Evolutionary conservation across 2,329 filamentous ascomycete species (phyloP).

Genomic region (Fusarium sp.): DNA sequence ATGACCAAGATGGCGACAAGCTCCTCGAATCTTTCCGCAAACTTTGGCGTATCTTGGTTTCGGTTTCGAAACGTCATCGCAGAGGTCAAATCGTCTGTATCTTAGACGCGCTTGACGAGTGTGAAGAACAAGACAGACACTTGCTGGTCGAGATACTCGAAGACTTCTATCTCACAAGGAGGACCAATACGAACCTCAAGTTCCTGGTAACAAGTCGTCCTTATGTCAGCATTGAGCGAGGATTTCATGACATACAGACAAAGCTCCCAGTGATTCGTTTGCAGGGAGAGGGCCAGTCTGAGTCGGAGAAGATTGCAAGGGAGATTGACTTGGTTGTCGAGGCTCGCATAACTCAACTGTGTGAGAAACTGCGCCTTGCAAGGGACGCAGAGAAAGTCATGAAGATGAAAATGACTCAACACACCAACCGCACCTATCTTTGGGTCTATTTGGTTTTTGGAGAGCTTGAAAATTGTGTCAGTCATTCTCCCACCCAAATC

Average conservation of each 20-base stretch:
- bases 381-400: not conserved
- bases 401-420: not conserved
- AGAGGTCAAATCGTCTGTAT: constrained; percentile 43
- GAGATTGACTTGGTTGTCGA: not conserved
- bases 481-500: not conserved
- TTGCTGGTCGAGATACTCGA: constrained; percentile 28
- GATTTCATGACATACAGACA: constrained; percentile 37
- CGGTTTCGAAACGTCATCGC: not conserved
- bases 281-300: constrained; percentile 52
- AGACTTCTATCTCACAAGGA: not conserved
- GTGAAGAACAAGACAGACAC: constrained; percentile 4
- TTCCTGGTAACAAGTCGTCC: constrained; percentile 53
- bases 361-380: not conserved
- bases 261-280: constrained; percentile 48
- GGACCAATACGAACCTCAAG: constrained; percentile 39
- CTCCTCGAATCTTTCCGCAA: not conserved
- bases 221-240: constrained; percentile 44
- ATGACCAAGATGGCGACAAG: not conserved
- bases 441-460: constrained; percentile 53
- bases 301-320: constrained; percentile 33
- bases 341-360: not conserved
- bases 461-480: constrained; percentile 36
- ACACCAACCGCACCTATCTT: constrained; percentile 52
- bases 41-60: not conserved
- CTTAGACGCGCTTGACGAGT: not conserved